Percentiles rank a stretch among this genome's conserved stretches.
phyloP scores from a whole-genome alignment of 1,139 yeast genomes.

The Suhomyces maxii region DNA sequence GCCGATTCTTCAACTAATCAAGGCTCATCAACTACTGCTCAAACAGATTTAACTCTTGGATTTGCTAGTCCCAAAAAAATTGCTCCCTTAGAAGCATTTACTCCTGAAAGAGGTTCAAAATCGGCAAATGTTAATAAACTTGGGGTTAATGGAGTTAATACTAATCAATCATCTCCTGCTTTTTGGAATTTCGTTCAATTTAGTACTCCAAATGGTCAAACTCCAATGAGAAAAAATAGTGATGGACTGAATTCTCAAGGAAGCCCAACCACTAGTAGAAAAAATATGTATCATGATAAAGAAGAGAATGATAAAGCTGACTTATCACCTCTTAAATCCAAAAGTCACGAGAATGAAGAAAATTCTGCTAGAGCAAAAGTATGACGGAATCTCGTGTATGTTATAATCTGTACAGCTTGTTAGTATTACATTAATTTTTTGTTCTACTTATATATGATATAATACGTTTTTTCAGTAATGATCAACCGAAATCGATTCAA shows the following conservation, averaged over 20 bases:
- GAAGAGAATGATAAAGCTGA: conserved; percentile 16
- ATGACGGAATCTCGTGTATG: neutral
- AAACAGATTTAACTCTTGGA: conserved; percentile 37
- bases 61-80: conserved; percentile 57
- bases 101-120: conserved; percentile 74
- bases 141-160: conserved; percentile 15
- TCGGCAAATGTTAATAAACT: conserved; percentile 14
- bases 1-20: conserved; percentile 14
- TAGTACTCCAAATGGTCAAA: conserved; percentile 62
- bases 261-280: conserved; percentile 42
- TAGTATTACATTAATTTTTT: neutral
- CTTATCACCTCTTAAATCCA: conserved; percentile 20
- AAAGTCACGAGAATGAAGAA: conserved; percentile 9
- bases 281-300: conserved; percentile 10
- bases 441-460: neutral
- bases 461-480: neutral
- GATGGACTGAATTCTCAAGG: conserved; percentile 39
- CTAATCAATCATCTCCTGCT: conserved; percentile 65
- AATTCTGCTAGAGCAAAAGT: neutral
- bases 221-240: conserved; percentile 42
- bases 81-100: conserved; percentile 73
- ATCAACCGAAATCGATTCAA: neutral
- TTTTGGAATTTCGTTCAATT: conserved; percentile 79
- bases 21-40: conserved; percentile 19
- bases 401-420: neutral